Evolutionary conservation across 805 yeast species (phyloP).

Genomic region (Lachancea nothofagi): DNA sequence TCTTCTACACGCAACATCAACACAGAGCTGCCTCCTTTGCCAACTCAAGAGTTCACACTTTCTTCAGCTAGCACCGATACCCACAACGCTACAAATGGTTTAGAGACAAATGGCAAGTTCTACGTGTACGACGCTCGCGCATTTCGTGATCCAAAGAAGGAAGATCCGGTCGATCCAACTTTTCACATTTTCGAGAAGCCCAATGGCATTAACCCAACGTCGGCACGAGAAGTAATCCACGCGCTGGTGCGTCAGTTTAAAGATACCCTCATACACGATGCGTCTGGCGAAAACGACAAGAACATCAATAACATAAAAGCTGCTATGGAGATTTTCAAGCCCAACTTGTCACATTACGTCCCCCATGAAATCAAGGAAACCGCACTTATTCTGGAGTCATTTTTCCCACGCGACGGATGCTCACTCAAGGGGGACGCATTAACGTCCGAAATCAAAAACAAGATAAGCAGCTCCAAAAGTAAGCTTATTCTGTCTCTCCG

Average conservation of each 20-base stretch:
- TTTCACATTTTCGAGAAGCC: conserved; percentile 19
- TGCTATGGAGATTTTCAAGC: conserved; percentile 33
- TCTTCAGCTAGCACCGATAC: conserved; percentile 1
- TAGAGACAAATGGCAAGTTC: conserved; percentile 27
- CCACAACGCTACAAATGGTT: conserved; percentile 23
- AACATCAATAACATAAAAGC: conserved; percentile 15
- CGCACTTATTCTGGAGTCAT: conserved; percentile 23
- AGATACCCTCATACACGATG: conserved; percentile 16
- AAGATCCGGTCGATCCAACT: conserved; percentile 6
- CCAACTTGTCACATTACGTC: conserved; percentile 33
- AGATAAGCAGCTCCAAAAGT: conserved; percentile 21
- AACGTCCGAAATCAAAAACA: conserved; percentile 19
- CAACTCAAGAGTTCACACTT: conserved; percentile 5
- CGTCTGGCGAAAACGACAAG: conserved; percentile 13
- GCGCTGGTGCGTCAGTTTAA: conserved; percentile 31
- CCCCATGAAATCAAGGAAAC: conserved; percentile 28
- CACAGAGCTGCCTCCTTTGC: conserved; percentile 9
- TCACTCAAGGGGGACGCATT: conserved; percentile 32
- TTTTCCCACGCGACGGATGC: conserved; percentile 37
- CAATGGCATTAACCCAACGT: conserved; percentile 29
- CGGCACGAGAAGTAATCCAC: conserved; percentile 34
- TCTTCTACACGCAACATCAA: conserved; percentile 19
- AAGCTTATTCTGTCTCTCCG: conserved; percentile 29
- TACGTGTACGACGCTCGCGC: conserved; percentile 33
- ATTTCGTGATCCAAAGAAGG: conserved; percentile 18